Base-by-base conservation (phyloP, 441 rosid genomes). In the Arabidopsis lyrata region DNA sequence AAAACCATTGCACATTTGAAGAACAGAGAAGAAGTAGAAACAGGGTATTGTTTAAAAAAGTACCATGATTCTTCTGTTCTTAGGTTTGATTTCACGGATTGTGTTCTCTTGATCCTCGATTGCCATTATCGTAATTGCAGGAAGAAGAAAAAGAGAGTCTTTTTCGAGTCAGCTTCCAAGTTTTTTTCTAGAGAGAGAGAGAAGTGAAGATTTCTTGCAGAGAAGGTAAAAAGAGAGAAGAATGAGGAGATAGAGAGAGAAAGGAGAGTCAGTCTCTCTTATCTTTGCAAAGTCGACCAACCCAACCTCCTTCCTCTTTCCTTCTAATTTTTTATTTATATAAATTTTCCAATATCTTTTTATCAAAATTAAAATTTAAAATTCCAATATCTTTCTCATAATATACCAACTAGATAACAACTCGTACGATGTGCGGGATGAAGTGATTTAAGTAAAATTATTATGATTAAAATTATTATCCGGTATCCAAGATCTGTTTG, bases 31-130 rank as follows among this genome's bases (percentile, higher is more conserved):
- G 7, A 18, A 48, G 4, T 22, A 27, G 20, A 14, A 14, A 14
- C 22, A 38, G 41, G 42, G 64, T 47, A 9, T 29, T 52, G 61
- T 4, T 41, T 3, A 6, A 4, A 2, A 2, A 67, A 74, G 31
- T 78, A 95, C 99, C 97, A 90, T 92, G 83, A 90, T 86, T 90
- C 97, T 88, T 18, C 93, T 79, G 79, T 84, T 92, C 80, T 85
- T 87, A 38, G 97, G 96, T 81, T 86, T 92, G 81, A 92, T 82
- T 87, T 89, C 94, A 44, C 86, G 87, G 78, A 83, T 86, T 53
- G 92, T 72, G 70, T 90, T 78, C 34, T 90, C 95, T 44, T 92
- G 97, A 78, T 89, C 89, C 20, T 92, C 97, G 80, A 95, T 92
- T 77, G 97, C 97, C 99, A 92, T 85, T 86, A 24, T 81, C 50